A percentile compares a stretch with the other conserved stretches of the same genome.
phyloP scores from a whole-genome alignment of 306 rosid genomes.

The Hippophae gyantsensis region DNA sequence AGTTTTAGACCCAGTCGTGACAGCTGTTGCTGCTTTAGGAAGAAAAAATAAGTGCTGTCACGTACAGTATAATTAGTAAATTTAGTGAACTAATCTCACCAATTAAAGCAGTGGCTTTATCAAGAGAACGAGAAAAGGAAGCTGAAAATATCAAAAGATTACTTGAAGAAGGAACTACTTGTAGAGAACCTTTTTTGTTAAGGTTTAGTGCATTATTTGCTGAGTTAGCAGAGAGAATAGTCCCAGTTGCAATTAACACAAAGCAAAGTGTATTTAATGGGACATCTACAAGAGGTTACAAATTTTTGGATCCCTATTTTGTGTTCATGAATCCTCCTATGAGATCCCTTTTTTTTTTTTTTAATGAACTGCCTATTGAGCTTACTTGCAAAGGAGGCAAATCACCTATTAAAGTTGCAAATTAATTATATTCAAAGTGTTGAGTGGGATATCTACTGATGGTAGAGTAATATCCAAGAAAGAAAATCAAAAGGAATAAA shows the following conservation, averaged over 20 bases:
- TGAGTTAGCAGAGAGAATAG: constrained; percentile 68
- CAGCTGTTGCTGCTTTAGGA: too few species aligned
- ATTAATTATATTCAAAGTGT: constrained; percentile 74
- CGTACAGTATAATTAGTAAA: constrained; percentile 84
- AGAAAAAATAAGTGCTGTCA: constrained; percentile 84
- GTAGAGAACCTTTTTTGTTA: constrained; percentile 74
- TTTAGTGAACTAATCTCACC: constrained; percentile 80
- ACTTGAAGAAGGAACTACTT: constrained; percentile 86
- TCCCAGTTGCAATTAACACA: constrained; percentile 81
- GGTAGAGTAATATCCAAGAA: constrained; percentile 53
- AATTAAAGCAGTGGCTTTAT: constrained; percentile 66
- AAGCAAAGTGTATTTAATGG: constrained; percentile 82
- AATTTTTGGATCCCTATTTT: constrained; percentile 75
- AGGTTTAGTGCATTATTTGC: constrained; percentile 92
- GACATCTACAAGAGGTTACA: constrained; percentile 62
- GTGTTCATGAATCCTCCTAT: constrained; percentile 90
- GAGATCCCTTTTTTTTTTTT: constrained; percentile 55
- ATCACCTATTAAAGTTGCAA: constrained; percentile 75
- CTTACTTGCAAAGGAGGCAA: constrained; percentile 70
- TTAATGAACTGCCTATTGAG: constrained; percentile 70
- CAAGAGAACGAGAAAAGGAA: constrained; percentile 80
- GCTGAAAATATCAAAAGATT: constrained; percentile 61
- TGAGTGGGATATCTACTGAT: constrained; percentile 84
- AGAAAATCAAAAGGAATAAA: constrained; percentile 1
- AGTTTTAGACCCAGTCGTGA: constrained; percentile 69